Conservation (phyloP, 148 eudicot genomes). For the Persicaria maculosa region DNA sequence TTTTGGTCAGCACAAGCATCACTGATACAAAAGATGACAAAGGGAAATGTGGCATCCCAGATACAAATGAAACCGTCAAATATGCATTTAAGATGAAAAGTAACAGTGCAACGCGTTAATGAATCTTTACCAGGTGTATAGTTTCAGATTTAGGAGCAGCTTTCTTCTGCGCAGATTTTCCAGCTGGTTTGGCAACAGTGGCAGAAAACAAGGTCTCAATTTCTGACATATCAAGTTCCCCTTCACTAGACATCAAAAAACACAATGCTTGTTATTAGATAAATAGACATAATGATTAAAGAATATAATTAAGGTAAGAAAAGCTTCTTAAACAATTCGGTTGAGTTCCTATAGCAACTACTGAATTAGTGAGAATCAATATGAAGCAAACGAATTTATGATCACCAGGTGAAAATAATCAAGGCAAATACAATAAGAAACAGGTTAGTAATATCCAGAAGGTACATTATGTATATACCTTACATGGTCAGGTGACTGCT, state of each 20-base stretch:
- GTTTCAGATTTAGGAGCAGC: constrained; percentile 76
- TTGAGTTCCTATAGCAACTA: too few relatives aligned
- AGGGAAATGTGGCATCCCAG: neutral
- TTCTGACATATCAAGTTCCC: constrained; percentile 86
- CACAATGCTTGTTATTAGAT: constrained; percentile 22
- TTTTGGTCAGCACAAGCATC: neutral
- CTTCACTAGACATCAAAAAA: constrained; percentile 38
- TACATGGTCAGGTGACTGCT: too few relatives aligned
- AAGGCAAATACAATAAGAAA: too few relatives aligned
- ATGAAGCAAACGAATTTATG: too few relatives aligned
- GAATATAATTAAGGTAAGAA: neutral
- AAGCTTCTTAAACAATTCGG: neutral
- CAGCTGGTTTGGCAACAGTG: constrained; percentile 55
- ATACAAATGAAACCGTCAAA: neutral
- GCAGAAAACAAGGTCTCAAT: constrained; percentile 86
- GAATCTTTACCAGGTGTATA: constrained; percentile 65
- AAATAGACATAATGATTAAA: neutral
- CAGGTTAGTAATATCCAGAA: too few relatives aligned
- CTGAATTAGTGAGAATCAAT: too few relatives aligned
- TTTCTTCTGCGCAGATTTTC: constrained; percentile 64
- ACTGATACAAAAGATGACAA: neutral
- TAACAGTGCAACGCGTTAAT: neutral
- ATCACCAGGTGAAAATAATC: too few relatives aligned
- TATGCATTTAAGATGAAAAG: neutral
- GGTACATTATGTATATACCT: too few relatives aligned